Conservation (phyloP, 176 grass and related monocot species). For the Secale cereale region DNA sequence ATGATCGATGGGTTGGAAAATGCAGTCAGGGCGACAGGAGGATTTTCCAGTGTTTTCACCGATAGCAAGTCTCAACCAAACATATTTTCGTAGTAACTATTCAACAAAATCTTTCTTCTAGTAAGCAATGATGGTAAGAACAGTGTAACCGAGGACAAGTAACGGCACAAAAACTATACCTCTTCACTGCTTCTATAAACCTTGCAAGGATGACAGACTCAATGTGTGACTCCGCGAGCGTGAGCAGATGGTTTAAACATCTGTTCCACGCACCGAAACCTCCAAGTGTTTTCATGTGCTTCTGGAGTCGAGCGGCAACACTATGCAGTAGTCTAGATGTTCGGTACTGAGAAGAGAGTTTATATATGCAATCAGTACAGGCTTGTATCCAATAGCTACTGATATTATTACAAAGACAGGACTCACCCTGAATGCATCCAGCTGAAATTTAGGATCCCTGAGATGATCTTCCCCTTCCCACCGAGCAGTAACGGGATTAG, state of each 20-base stretch:
- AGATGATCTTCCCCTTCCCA: conserved; percentile 98
- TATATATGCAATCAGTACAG: background rate
- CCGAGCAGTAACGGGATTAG: conserved; percentile 88
- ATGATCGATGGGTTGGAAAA: background rate
- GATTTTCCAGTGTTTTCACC: background rate
- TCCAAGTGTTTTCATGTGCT: conserved; percentile 82
- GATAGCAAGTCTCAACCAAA: background rate
- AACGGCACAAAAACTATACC: conserved; percentile 32
- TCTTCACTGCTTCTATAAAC: conserved; percentile 87
- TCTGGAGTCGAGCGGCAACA: conserved; percentile 77
- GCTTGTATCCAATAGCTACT: background rate
- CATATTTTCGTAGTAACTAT: background rate
- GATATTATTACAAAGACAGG: background rate
- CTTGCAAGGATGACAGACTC: conserved; percentile 88
- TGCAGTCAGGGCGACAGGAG: background rate
- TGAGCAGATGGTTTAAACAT: conserved; percentile 97
- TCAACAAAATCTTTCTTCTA: background rate
- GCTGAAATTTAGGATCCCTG: conserved; percentile 89
- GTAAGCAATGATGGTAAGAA: conserved; percentile 6
- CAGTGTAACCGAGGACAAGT: background rate
- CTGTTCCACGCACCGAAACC: conserved; percentile 98
- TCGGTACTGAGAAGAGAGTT: conserved; percentile 61
- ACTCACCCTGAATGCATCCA: conserved; percentile 94
- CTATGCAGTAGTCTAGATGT: conserved; percentile 92
- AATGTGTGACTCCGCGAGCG: conserved; percentile 86